These are phyloP conservation scores for Colletotrichum horii DNA, from an alignment of 2,329 filamentous ascomycete species.

Conservation along the genomic window DNA sequence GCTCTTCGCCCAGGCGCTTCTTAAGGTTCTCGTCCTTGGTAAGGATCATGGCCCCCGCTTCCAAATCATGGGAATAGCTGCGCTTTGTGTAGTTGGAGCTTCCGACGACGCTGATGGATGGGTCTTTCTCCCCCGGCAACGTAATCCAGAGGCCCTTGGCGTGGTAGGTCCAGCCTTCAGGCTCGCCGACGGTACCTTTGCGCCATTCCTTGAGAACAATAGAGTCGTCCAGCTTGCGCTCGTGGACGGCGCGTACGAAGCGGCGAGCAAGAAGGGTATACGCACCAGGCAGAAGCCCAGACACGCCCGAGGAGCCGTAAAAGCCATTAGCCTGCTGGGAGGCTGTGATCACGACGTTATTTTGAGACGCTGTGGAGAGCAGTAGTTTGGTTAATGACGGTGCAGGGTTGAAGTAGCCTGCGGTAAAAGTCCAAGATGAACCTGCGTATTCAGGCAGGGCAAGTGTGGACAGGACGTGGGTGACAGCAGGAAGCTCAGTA, in stretches of 20 bases:
- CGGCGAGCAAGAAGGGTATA: constrained; percentile 87
- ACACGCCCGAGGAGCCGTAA: constrained; percentile 85
- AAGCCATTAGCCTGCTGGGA: constrained; percentile 96
- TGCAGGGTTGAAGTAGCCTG: constrained; percentile 98
- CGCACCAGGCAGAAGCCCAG: constrained; percentile 86
- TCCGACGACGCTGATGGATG: constrained; percentile 83
- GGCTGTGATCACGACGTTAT: constrained; percentile 87
- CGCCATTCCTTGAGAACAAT: constrained; percentile 89
- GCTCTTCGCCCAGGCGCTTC: constrained; percentile 76
- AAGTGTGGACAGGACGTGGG: constrained; percentile 73
- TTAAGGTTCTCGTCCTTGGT: constrained; percentile 78
- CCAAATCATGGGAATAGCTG: constrained; percentile 90
- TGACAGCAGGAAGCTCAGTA: constrained; percentile 86
- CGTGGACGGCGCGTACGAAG: constrained; percentile 70
- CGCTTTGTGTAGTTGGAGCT: constrained; percentile 96
- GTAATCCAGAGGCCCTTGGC: constrained; percentile 96
- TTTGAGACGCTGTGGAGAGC: constrained; percentile 71
- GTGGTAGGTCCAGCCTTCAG: constrained; percentile 95
- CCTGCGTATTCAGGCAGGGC: constrained; percentile 66
- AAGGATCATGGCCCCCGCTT: constrained; percentile 85
- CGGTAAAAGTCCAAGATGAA: constrained; percentile 93
- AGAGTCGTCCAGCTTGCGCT: constrained; percentile 51
- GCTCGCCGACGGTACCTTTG: constrained; percentile 77
- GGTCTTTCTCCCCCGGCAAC: constrained; percentile 67
- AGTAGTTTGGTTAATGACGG: constrained; percentile 81